Conservation (phyloP, 1,284 basidiomycete genomes). For the Heterobasidion annosum region DNA sequence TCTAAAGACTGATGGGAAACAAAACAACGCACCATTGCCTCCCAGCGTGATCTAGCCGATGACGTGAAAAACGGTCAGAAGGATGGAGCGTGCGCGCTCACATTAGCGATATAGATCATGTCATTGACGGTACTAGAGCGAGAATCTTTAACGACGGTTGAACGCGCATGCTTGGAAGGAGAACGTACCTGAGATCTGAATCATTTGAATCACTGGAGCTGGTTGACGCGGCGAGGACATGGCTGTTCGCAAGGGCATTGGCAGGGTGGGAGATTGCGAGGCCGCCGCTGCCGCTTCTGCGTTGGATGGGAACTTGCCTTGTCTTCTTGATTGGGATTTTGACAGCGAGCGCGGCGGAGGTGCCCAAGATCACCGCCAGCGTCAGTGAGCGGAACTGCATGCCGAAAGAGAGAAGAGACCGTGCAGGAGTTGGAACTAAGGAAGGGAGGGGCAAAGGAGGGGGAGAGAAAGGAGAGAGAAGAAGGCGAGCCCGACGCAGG, state of each 20-base stretch:
- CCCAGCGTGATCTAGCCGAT: slow-evolving; percentile 51
- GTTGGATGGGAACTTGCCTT: slow-evolving; percentile 8
- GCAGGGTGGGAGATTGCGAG: not conserved
- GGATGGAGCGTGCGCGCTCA: slow-evolving; percentile 16
- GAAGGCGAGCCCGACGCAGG: slow-evolving; percentile 7
- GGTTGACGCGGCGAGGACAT: slow-evolving; percentile 2
- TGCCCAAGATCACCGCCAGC: slow-evolving; percentile 17
- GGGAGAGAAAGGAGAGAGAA: slow-evolving; percentile 9
- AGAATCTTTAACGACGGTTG: too few relatives aligned
- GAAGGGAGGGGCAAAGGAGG: slow-evolving; percentile 13
- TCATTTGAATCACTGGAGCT: slow-evolving; percentile 9
- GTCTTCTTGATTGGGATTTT: slow-evolving; percentile 20
- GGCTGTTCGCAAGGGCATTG: not conserved
- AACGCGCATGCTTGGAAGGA: not conserved
- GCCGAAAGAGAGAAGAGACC: not conserved
- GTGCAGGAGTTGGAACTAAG: not conserved
- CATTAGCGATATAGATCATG: slow-evolving; percentile 67
- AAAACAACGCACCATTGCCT: slow-evolving; percentile 36
- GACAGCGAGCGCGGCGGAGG: slow-evolving; percentile 18
- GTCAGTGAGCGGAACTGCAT: slow-evolving; percentile 18
- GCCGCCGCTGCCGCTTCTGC: slow-evolving; percentile 3
- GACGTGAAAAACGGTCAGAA: slow-evolving; percentile 3
- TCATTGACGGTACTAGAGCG: slow-evolving; percentile 53
- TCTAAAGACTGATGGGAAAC: not conserved
- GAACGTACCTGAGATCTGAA: slow-evolving; percentile 22